phyloP scores from a whole-genome alignment of 2,329 filamentous ascomycete genomes.

The Venturiaceae sp. region DNA sequence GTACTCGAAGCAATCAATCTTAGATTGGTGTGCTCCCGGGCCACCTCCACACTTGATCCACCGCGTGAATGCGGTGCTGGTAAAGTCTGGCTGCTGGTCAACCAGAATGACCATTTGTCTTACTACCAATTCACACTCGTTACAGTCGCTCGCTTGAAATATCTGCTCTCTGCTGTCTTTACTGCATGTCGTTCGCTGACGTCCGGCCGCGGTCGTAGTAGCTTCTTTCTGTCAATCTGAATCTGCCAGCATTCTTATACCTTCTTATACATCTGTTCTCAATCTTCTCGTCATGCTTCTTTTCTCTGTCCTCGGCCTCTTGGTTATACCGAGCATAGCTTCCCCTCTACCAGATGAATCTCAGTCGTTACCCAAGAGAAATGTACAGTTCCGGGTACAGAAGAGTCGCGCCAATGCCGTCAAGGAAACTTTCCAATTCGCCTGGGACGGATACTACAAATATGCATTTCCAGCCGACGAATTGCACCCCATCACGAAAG shows the following conservation, averaged over 20 bases:
- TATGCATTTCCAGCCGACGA: conserved; percentile 36
- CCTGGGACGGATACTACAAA: conserved; percentile 23
- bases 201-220: background rate
- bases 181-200: background rate
- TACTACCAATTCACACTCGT: background rate
- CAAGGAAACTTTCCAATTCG: conserved; percentile 20
- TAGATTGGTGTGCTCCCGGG: background rate
- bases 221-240: background rate
- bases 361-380: background rate
- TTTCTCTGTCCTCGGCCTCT: background rate
- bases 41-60: background rate
- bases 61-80: no score
- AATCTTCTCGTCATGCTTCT: background rate
- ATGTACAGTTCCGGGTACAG: background rate
- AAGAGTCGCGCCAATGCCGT: conserved; percentile 11
- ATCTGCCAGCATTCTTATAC: background rate
- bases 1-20: conserved; percentile 1
- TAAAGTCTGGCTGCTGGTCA: background rate
- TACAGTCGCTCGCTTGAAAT: background rate
- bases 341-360: background rate
- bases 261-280: background rate
- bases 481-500: conserved; percentile 57
- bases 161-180: background rate
- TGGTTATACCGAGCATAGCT: background rate
- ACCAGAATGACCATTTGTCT: background rate